These are phyloP conservation scores for Chlamydomonas asymmetrica DNA, from an alignment of 139 green algal genomes.

Conservation along the genomic window DNA sequence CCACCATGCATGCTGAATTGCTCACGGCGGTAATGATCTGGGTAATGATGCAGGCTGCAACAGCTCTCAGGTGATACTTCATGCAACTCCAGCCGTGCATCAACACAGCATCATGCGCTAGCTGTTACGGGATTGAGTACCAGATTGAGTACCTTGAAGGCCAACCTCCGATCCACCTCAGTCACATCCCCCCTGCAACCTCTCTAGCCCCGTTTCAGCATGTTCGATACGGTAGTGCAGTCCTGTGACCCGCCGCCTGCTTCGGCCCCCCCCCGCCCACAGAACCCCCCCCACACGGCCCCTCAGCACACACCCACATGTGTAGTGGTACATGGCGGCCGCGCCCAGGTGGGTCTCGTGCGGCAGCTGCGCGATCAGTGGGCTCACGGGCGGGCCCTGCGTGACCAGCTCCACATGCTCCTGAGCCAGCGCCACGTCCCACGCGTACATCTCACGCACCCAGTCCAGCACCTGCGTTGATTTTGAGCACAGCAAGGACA, in stretches of 20 bases:
- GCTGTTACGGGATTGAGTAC: too few relatives aligned
- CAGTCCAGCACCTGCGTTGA: constrained; percentile 52
- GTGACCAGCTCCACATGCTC: constrained; percentile 48
- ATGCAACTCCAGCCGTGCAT: too few relatives aligned
- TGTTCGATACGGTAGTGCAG: too few relatives aligned
- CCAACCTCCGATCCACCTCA: constrained; percentile 59
- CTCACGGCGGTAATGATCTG: too few relatives aligned
- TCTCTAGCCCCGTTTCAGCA: too few relatives aligned
- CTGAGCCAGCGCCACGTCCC: constrained; percentile 53
- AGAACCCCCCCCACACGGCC: too few relatives aligned
- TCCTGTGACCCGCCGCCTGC: too few relatives aligned
- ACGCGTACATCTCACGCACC: constrained; percentile 94
- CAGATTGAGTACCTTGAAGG: not conserved
- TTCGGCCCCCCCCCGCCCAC: not conserved
- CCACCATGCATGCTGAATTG: too few relatives aligned
- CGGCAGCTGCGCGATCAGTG: constrained; percentile 75
- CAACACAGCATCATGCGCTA: too few relatives aligned
- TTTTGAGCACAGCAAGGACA: not conserved
- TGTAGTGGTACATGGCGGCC: constrained; percentile 88
- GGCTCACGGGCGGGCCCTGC: constrained; percentile 45
- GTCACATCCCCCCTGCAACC: constrained; percentile 33
- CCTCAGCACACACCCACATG: constrained; percentile 52
- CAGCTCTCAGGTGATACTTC: too few relatives aligned
- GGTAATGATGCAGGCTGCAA: too few relatives aligned
- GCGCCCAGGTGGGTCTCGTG: constrained; percentile 52